These are phyloP conservation scores for Leccinum boreale DNA, from an alignment of 768 basidiomycete species.

Conservation along the genomic window DNA sequence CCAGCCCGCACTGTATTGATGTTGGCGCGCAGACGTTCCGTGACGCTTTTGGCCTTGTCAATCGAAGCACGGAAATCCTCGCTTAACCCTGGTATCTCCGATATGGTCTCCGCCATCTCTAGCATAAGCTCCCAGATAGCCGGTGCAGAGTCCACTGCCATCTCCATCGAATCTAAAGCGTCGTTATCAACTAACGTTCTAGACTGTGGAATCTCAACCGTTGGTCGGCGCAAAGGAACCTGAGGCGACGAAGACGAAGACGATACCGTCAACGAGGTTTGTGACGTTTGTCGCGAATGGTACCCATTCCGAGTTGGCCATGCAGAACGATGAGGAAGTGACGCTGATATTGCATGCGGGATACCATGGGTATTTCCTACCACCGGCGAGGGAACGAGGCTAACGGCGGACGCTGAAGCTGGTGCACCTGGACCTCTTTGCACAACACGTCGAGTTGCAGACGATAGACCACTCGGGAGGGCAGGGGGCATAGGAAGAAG, in stretches of 20 bases:
- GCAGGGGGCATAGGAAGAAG: conserved; percentile 28
- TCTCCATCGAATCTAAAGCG: conserved; percentile 72
- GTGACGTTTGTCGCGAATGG: conserved; percentile 45
- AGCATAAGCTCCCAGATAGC: conserved; percentile 81
- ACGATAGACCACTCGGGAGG: conserved; percentile 24
- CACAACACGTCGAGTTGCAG: conserved; percentile 44
- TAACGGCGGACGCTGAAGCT: conserved; percentile 24
- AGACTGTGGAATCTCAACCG: conserved; percentile 51
- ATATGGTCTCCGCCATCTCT: conserved; percentile 63
- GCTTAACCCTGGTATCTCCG: conserved; percentile 39
- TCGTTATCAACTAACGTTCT: conserved; percentile 73
- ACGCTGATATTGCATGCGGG: conserved; percentile 8
- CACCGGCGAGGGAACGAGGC: conserved; percentile 10
- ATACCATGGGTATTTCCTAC: conserved; percentile 3
- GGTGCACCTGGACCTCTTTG: conserved; percentile 47
- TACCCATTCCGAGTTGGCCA: conserved; percentile 12
- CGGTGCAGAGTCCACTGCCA: conserved; percentile 76
- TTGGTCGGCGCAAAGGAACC: conserved; percentile 28
- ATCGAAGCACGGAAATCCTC: conserved; percentile 53
- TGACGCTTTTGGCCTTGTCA: conserved; percentile 59
- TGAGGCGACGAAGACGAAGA: conserved; percentile 36
- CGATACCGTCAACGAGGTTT: conserved; percentile 38
- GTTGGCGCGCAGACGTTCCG: conserved; percentile 56
- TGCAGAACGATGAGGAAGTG: conserved; percentile 12
- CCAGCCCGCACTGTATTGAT: conserved; percentile 58